These are phyloP conservation scores for Tuber microsphaerosporum DNA, from an alignment of 495 filamentous ascomycete species.

Conservation along the genomic window DNA sequence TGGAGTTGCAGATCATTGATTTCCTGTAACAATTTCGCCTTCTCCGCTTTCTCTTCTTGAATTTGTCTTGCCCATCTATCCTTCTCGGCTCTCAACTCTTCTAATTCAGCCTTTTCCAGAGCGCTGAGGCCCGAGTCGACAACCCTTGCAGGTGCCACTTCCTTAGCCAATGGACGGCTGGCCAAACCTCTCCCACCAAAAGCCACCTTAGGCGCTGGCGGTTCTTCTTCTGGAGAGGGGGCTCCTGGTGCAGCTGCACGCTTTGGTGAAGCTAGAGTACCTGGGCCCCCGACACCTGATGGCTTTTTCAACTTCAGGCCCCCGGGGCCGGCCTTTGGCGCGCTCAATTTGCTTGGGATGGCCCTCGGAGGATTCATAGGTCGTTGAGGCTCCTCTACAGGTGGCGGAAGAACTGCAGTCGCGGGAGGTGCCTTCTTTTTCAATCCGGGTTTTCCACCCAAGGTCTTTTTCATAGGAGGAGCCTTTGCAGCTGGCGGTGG, in stretches of 20 bases:
- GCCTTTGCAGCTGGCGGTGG: constrained; percentile 59
- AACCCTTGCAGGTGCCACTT: constrained; percentile 47
- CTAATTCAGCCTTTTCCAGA: constrained; percentile 78
- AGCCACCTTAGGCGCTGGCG: constrained; percentile 57
- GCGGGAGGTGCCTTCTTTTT: constrained; percentile 48
- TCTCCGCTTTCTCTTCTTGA: constrained; percentile 63
- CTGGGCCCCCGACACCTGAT: constrained; percentile 52
- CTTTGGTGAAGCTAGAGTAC: constrained; percentile 57
- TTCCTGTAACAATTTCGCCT: constrained; percentile 54
- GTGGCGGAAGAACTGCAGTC: constrained; percentile 49
- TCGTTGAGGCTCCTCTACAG: constrained; percentile 44
- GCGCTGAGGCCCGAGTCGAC: constrained; percentile 57
- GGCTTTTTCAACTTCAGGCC: constrained; percentile 65
- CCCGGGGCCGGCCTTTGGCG: constrained; percentile 56
- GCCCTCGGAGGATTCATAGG: constrained; percentile 50
- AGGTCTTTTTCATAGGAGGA: constrained; percentile 48
- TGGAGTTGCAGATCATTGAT: constrained; percentile 66
- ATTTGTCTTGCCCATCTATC: constrained; percentile 63
- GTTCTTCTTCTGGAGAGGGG: constrained; percentile 53
- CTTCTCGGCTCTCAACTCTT: constrained; percentile 75
- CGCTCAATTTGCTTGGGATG: constrained; percentile 54
- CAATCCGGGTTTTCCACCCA: constrained; percentile 45
- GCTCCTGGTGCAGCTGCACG: constrained; percentile 51
- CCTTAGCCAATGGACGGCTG: constrained; percentile 78
- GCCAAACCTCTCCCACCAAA: constrained; percentile 73